Evolutionary conservation across 441 rosid genomes (phyloP), one percentile per base, ranked within the genome.

Genomic region (Biscutella laevigata): DNA sequence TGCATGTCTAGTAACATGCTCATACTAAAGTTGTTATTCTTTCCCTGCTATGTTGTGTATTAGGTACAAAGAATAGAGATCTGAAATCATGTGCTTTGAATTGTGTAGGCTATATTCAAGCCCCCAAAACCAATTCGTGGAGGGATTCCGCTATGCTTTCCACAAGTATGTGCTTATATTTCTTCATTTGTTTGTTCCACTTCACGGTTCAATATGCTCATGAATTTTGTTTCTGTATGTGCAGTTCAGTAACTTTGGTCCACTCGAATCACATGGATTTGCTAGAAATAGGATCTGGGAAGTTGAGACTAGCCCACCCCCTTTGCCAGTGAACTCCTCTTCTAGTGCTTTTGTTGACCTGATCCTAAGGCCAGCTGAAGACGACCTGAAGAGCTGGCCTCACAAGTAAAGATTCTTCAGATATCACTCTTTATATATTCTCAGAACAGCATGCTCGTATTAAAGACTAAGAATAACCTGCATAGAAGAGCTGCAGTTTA

Each of bases 231-330:
- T 26, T 61, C 39, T 40, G 7, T 57, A 26, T 71, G 16, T 66
- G 74, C 86, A 86, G 99, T 88, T 86, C 75, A 77, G 83, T 16
- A 80, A 68, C 64, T 68, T 66, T 53, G 97, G 94, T 58, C 26
- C 82, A 53, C 74, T 84, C 20, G 90, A 86, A 72, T 65, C 61
- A 34, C 95, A 86, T 81, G 99, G 99, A 43, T 86, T 94, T 72
- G 95, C 95, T 60, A 84, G 96, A 74, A 94, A 84, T 64, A 86
- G 79, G 73, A 45, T 86, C 16, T 94, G 99, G 97, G 75, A 74
- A 58, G 56, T 88, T 64, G 97, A 88, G 26, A 58, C 24, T 62
- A 80, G 70, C 50, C 95, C 95, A 5, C 86, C 89, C 29, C 79
- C 84, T 57, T 72, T 83, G 50, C 80, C 90, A 26, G 53, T 76